A percentile compares a stretch with the other conserved stretches of the same genome.
Evolutionary conservation across 352 stramenopile species (phyloP).

Genomic region (Plasmopara halstedii): DNA sequence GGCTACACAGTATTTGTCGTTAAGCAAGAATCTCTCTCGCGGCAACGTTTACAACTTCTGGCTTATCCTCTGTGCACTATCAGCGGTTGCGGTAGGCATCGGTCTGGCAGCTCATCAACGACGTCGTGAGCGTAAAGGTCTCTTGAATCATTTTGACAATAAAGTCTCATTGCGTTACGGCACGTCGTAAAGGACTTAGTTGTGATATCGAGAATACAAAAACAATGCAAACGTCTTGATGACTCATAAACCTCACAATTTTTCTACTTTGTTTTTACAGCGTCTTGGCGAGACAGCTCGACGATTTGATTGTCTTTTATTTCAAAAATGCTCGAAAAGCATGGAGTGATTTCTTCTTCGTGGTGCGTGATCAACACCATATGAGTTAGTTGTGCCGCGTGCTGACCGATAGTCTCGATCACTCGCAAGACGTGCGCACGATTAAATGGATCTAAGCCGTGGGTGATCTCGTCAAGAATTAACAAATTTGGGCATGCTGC

Average conservation of each 20-base stretch:
- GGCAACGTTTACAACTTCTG: slow-evolving; percentile 11
- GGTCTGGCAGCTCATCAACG: slow-evolving; percentile 8
- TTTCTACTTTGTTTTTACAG: slow-evolving; percentile 10
- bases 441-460: slow-evolving; percentile 86
- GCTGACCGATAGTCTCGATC: slow-evolving; percentile 65
- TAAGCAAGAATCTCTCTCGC: background rate
- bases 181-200: slow-evolving; percentile 8
- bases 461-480: slow-evolving; percentile 89
- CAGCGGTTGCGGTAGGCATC: slow-evolving; percentile 15
- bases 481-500: slow-evolving; percentile 66
- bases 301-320: slow-evolving; percentile 63
- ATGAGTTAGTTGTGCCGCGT: slow-evolving; percentile 30
- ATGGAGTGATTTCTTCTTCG: slow-evolving; percentile 82
- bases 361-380: slow-evolving; percentile 92
- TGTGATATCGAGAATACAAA: background rate
- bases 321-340: slow-evolving; percentile 76
- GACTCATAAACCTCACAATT: too few relatives aligned
- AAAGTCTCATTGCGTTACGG: slow-evolving; percentile 9
- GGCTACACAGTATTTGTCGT: background rate
- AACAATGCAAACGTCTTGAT: background rate
- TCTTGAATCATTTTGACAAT: background rate
- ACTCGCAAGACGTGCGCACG: slow-evolving; percentile 67
- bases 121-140: slow-evolving; percentile 8
- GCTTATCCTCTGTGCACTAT: slow-evolving; percentile 21
- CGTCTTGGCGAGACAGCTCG: slow-evolving; percentile 12